phyloP scores from a whole-genome alignment of 2,329 filamentous ascomycete genomes.

The Fusarium piperis region DNA sequence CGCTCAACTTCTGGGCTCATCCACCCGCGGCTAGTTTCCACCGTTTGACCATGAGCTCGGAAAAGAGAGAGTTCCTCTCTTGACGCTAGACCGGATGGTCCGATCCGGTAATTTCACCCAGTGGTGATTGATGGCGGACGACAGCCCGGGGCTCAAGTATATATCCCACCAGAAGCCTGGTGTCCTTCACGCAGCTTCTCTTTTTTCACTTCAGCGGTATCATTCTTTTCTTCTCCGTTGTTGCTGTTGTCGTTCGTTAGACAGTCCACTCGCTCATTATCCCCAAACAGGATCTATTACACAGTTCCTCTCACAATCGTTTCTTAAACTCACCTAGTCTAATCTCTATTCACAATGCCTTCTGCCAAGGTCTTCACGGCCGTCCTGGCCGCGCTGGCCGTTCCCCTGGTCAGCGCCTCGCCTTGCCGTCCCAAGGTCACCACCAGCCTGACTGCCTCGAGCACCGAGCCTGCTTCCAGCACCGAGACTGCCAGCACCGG shows the following conservation, averaged over 20 bases:
- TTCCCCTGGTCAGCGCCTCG: constrained; percentile 20
- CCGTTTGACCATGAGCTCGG: background rate
- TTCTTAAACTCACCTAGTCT: constrained; percentile 2
- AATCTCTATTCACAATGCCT: constrained; percentile 23
- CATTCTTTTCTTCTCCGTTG: constrained; percentile 22
- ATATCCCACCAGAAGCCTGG: constrained; percentile 2
- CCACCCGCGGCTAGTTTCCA: background rate
- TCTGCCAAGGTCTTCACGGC: constrained; percentile 34
- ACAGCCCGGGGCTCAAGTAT: constrained; percentile 1
- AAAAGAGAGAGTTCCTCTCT: background rate
- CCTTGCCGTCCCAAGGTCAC: constrained; percentile 28
- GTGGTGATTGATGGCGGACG: background rate
- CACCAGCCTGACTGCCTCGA: constrained; percentile 14
- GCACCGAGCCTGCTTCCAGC: background rate
- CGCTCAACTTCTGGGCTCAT: background rate
- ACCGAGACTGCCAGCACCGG: constrained; percentile 10
- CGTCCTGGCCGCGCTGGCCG: constrained; percentile 29
- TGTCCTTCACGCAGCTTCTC: background rate
- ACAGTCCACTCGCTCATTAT: constrained; percentile 16
- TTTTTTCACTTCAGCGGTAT: constrained; percentile 14
- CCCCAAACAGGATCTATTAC: background rate
- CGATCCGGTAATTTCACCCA: constrained; percentile 11
- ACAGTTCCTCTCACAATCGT: constrained; percentile 18
- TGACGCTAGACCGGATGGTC: background rate
- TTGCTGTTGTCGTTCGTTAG: constrained; percentile 32